Conservation (phyloP, 306 rosid species). For the Cucurbita pepo region DNA sequence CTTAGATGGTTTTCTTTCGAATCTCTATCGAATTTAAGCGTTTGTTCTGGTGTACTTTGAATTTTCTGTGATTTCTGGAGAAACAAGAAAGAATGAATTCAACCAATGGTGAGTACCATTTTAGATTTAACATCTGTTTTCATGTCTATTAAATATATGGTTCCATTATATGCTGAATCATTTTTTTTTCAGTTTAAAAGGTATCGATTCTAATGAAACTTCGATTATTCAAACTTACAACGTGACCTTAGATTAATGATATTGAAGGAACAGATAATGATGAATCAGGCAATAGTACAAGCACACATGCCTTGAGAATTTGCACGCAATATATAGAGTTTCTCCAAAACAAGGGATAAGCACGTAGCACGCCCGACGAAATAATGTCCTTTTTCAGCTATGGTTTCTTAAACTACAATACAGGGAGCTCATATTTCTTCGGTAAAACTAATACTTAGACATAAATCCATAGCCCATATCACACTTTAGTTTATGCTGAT, state of each 20-base stretch:
- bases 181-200: no score
- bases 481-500: slow-evolving; percentile 14
- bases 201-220: not conserved
- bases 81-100: no score
- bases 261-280: not conserved
- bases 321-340: not conserved
- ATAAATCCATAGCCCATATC: slow-evolving; percentile 17
- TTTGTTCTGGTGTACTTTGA: not conserved
- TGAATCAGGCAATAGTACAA: not conserved
- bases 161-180: no score
- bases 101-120: no score
- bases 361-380: not conserved
- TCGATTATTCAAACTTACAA: not conserved
- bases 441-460: not conserved
- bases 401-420: not conserved
- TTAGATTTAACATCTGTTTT: no score
- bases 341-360: not conserved
- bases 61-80: no score
- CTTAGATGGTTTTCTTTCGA: not conserved
- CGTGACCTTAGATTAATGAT: not conserved
- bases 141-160: no score
- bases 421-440: not conserved
- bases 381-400: not conserved
- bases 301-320: not conserved
- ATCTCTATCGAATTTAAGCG: not conserved